These are phyloP conservation scores for Alternaria ethzedia DNA, from an alignment of 2,329 filamentous ascomycete species.

Conservation along the genomic window DNA sequence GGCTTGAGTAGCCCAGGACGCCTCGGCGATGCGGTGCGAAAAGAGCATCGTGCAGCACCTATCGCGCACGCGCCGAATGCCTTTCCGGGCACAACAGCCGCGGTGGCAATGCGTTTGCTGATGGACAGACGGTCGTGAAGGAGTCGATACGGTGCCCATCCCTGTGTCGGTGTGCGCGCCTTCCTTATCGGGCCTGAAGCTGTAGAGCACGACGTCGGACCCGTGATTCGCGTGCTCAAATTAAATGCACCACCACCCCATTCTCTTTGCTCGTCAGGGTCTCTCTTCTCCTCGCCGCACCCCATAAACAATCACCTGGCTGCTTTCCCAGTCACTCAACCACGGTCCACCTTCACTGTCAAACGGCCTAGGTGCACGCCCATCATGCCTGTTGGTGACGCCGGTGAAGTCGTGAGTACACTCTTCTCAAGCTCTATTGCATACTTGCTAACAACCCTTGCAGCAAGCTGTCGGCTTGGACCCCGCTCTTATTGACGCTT, in stretches of 20 bases:
- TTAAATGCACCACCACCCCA: slow-evolving; percentile 16
- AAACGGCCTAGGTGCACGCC: slow-evolving; percentile 7
- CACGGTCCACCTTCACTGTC: background rate
- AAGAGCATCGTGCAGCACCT: slow-evolving; percentile 13
- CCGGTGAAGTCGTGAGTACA: slow-evolving; percentile 31
- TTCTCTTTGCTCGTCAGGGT: slow-evolving; percentile 11
- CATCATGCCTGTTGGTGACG: slow-evolving; percentile 38
- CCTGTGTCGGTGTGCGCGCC: slow-evolving; percentile 12
- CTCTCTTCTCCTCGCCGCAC: slow-evolving; percentile 23
- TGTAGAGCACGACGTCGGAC: slow-evolving; percentile 11
- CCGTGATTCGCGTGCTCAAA: slow-evolving; percentile 10
- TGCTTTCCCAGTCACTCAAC: slow-evolving; percentile 7
- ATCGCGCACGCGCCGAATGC: slow-evolving; percentile 7
- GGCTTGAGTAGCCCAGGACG: slow-evolving; percentile 10
- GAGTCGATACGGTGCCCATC: slow-evolving; percentile 6
- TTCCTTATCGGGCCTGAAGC: slow-evolving; percentile 17
- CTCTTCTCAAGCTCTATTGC: background rate
- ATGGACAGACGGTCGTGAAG: slow-evolving; percentile 8
- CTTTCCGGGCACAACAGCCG: slow-evolving; percentile 19
- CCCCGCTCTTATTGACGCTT: slow-evolving; percentile 41
- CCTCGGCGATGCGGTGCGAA: slow-evolving; percentile 20
- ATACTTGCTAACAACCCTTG: slow-evolving; percentile 11
- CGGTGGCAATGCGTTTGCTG: slow-evolving; percentile 25
- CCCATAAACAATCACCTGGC: slow-evolving; percentile 5
- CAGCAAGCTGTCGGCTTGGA: slow-evolving; percentile 42